Conservation (phyloP, 2,329 filamentous ascomycete species). For the Fusarium tanahbumbuense region DNA sequence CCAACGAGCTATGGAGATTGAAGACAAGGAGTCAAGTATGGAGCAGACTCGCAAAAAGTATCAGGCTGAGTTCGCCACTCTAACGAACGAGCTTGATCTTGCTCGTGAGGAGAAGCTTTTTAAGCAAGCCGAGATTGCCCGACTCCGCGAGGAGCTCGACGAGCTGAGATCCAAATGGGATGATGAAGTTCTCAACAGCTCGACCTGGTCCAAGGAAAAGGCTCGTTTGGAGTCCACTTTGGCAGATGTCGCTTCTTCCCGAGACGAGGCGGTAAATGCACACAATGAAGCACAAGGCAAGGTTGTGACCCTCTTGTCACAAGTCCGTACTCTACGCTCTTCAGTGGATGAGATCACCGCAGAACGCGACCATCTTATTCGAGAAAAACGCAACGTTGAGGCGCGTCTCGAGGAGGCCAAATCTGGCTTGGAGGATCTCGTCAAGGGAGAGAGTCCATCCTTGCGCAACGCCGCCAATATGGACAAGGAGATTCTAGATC, state of each 20-base stretch:
- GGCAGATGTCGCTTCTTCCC: constrained; percentile 87
- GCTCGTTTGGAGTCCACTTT: constrained; percentile 89
- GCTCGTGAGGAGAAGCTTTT: constrained; percentile 89
- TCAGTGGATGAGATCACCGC: constrained; percentile 86
- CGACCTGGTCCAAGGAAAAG: constrained; percentile 99
- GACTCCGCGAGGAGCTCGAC: constrained; percentile 94
- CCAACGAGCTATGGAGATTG: constrained; percentile 93
- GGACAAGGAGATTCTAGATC: constrained; percentile 88
- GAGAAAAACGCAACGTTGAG: constrained; percentile 92
- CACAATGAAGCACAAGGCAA: constrained; percentile 96
- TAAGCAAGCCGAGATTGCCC: constrained; percentile 87
- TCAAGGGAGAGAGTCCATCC: constrained; percentile 84
- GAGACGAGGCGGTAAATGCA: constrained; percentile 90
- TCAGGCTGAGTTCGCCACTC: constrained; percentile 87
- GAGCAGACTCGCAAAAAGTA: constrained; percentile 99
- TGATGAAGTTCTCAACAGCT: constrained; percentile 96
- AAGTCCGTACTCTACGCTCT: constrained; percentile 85
- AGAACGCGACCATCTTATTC: constrained; percentile 84
- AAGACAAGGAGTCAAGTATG: constrained; percentile 95
- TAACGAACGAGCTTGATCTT: constrained; percentile 92
- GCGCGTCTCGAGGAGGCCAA: constrained; percentile 87
- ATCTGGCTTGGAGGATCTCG: constrained; percentile 87
- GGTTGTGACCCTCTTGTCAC: constrained; percentile 88
- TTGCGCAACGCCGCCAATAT: constrained; percentile 89
- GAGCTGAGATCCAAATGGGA: constrained; percentile 97